Evolutionary conservation across 768 basidiomycete genomes (phyloP).

Genomic region (Leucocoprinus sp.): DNA sequence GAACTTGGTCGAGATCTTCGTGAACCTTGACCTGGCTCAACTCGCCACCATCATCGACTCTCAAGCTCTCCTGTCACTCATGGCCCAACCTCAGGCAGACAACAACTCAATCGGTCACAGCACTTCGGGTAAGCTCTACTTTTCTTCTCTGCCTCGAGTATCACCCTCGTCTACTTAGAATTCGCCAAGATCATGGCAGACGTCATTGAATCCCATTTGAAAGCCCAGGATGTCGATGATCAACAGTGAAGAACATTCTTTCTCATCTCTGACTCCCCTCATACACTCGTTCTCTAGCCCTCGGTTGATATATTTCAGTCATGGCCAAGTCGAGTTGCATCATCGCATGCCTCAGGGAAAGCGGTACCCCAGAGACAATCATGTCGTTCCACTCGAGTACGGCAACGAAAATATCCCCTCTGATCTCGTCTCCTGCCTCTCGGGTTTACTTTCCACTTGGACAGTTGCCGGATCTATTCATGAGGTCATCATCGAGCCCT

Average conservation of each 20-base stretch:
- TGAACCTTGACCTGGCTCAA: slow-evolving; percentile 60
- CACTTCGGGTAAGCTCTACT: slow-evolving; percentile 14
- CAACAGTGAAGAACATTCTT: slow-evolving; percentile 23
- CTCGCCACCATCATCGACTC: slow-evolving; percentile 49
- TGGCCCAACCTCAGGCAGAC: slow-evolving; percentile 29
- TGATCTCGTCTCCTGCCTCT: slow-evolving; percentile 53
- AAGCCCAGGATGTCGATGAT: slow-evolving; percentile 25
- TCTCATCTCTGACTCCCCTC: background rate
- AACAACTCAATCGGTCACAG: slow-evolving; percentile 19
- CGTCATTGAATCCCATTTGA: slow-evolving; percentile 37
- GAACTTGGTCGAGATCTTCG: slow-evolving; percentile 57
- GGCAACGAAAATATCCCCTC: slow-evolving; percentile 31
- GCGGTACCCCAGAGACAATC: slow-evolving; percentile 25
- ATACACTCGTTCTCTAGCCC: slow-evolving; percentile 19
- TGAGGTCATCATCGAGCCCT: slow-evolving; percentile 54
- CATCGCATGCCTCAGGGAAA: slow-evolving; percentile 16
- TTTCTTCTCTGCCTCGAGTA: background rate
- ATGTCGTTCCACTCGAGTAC: slow-evolving; percentile 46
- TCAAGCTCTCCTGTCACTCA: slow-evolving; percentile 38
- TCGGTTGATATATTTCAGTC: slow-evolving; percentile 47
- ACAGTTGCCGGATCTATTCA: slow-evolving; percentile 28
- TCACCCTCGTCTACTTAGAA: slow-evolving; percentile 28
- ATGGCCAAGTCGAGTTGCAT: slow-evolving; percentile 37
- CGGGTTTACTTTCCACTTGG: slow-evolving; percentile 29
- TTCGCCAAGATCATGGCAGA: slow-evolving; percentile 37